A percentile compares a stretch with the other conserved stretches of the same genome.
Conservation (phyloP, 202 grass and related monocot species). For the Digitaria exilis region DNA sequence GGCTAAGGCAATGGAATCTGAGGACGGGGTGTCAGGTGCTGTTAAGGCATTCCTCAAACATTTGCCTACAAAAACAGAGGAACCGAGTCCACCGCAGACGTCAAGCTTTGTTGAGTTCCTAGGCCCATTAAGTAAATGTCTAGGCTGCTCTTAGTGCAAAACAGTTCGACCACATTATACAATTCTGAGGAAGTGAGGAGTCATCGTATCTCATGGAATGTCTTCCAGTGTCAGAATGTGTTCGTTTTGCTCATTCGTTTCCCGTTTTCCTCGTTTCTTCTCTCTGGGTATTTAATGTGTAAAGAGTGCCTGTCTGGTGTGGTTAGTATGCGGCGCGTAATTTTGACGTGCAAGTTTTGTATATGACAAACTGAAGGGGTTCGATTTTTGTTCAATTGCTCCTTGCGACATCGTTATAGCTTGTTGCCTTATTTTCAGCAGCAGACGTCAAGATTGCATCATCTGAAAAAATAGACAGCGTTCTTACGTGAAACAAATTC, state of each 20-base stretch:
- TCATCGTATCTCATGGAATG: background rate
- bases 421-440: background rate
- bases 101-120: slow-evolving; percentile 47
- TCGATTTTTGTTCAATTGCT: background rate
- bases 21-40: slow-evolving; percentile 79
- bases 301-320: background rate
- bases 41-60: slow-evolving; percentile 86
- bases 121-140: slow-evolving; percentile 52
- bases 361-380: slow-evolving; percentile 5
- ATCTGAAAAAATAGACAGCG: too few species aligned
- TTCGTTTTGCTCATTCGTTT: background rate
- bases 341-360: slow-evolving; percentile 38
- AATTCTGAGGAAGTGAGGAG: background rate
- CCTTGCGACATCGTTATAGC: background rate
- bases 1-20: slow-evolving; percentile 70
- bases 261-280: background rate
- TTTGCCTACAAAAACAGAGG: slow-evolving; percentile 52
- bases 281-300: slow-evolving; percentile 5
- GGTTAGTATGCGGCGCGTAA: background rate
- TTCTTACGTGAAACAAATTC: too few species aligned
- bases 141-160: slow-evolving; percentile 58
- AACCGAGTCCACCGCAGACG: slow-evolving; percentile 15
- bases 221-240: background rate
- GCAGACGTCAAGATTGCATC: too few species aligned
- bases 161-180: background rate